Base-by-base conservation (phyloP, 1,139 yeast genomes). In the Blastobotrys proliferans region DNA sequence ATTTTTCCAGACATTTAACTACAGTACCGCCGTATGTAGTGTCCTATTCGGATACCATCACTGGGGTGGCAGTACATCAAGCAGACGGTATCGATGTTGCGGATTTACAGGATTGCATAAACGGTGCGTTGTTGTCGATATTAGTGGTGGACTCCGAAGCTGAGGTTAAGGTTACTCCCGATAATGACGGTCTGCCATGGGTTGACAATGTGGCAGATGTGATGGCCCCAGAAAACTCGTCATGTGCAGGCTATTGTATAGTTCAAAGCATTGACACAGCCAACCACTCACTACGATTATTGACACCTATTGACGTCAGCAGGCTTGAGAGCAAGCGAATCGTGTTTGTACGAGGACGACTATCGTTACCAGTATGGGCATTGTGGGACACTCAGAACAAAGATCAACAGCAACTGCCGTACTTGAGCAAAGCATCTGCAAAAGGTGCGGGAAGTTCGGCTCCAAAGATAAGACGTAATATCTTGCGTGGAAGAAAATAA, bases 301-400 rank as follows among this genome's bases (percentile, higher is more conserved):
- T 84, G 52, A 64, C 83, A 0, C 87, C 94, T 0, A 45, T 61
- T 1, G 51, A 63, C 9, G 51, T 46, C 9, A 47, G 45, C 19
- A 43, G 16, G 16, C 46, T 62, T 25, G 52, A 30, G 19, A 35
- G 31, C 36, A 51, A 35, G 44, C 48, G 31, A 37, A 30, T 80
- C 38, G 47, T 83, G 0, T 47, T 86, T 1, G 70, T 78, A 0
- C 73, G 86, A 50, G 94, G 94, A 1, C 74, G 79, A 33, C 77
- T 87, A 1, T 85, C 79, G 39, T 58, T 75, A 2, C 83, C 84
- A 0, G 56, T 72, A n/a, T 68, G 68, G 62, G 75, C 66, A 48
- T 44, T 69, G 5, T 64, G 64, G 51, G 51, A 53, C 30, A 22
- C 38, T 10, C 45, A 41, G 9, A 44, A 40, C 20, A 21, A 27